A percentile compares a stretch with the other conserved stretches of the same genome.
phyloP scores from a whole-genome alignment of 2,329 filamentous ascomycete genomes.

The Lachnellula occidentalis region DNA sequence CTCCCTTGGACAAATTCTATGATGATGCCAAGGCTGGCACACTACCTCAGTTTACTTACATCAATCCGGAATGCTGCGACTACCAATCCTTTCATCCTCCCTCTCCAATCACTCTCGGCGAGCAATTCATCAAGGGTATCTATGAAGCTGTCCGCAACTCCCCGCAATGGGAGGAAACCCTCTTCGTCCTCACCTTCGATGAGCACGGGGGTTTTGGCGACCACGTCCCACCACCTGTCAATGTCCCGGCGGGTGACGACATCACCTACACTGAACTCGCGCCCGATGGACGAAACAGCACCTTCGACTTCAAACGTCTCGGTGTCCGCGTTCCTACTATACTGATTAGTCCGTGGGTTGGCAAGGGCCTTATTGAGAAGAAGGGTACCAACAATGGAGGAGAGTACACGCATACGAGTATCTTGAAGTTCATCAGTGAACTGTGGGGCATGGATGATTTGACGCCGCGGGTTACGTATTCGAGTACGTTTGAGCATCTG shows the following conservation, averaged over 20 bases:
- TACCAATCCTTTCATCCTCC: conserved; percentile 44
- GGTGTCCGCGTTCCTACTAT: conserved; percentile 40
- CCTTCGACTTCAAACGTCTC: conserved; percentile 37
- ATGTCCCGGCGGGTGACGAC: conserved; percentile 35
- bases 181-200: conserved; percentile 43
- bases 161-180: conserved; percentile 42
- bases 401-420: conserved; percentile 40
- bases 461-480: conserved; percentile 20
- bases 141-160: conserved; percentile 40
- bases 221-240: conserved; percentile 39
- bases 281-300: conserved; percentile 32
- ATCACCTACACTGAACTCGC: conserved; percentile 34
- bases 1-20: conserved; percentile 38
- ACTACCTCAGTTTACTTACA: conserved; percentile 41
- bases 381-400: conserved; percentile 33
- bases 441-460: conserved; percentile 34
- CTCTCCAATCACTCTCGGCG: conserved; percentile 39
- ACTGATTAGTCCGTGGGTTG: conserved; percentile 40
- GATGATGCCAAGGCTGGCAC: conserved; percentile 39
- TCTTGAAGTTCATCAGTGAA: conserved; percentile 38
- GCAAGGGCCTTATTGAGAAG: conserved; percentile 36
- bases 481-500: conserved; percentile 24
- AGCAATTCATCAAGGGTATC: conserved; percentile 40
- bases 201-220: conserved; percentile 44
- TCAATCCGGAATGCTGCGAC: conserved; percentile 46